Percentiles rank a stretch among this genome's conserved stretches.
Evolutionary conservation across 2,329 filamentous ascomycete genomes (phyloP).

Genomic region (Nigrospora oryzae): DNA sequence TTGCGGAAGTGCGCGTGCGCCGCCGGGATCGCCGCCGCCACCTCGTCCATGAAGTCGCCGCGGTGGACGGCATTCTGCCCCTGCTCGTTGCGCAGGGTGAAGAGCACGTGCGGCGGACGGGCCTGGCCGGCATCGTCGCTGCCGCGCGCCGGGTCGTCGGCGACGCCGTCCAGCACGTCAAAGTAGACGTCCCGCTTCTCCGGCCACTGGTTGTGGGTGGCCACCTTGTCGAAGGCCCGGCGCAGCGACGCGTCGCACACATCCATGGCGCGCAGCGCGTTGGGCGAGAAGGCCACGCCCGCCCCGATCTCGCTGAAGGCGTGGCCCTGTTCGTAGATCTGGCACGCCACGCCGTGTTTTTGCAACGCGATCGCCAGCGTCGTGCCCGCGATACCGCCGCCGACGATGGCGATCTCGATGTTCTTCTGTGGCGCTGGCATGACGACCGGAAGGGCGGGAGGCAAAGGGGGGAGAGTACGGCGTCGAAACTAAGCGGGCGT

Average conservation of each 20-base stretch:
- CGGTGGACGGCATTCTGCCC: conserved; percentile 9
- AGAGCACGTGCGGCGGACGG: not conserved
- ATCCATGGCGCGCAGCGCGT: conserved; percentile 3
- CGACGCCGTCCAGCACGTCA: conserved; percentile 5
- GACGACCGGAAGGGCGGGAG: no score
- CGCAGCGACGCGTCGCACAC: conserved; percentile 1
- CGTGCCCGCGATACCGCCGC: conserved; percentile 5
- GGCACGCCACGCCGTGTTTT: not conserved
- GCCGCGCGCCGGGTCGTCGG: not conserved
- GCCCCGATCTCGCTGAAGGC: conserved; percentile 4
- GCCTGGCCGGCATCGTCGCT: no score
- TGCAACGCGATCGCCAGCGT: conserved; percentile 2
- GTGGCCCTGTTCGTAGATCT: conserved; percentile 5
- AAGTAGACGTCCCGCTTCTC: conserved; percentile 4
- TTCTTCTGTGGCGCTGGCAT: not conserved
- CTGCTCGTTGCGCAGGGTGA: conserved; percentile 1
- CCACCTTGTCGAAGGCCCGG: conserved; percentile 2
- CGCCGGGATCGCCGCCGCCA: conserved; percentile 13
- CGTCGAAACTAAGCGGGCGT: no score
- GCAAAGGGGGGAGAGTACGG: no score
- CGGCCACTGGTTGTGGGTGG: conserved; percentile 4
- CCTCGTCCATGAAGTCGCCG: conserved; percentile 15
- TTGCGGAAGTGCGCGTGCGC: conserved; percentile 16
- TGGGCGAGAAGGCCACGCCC: conserved; percentile 4
- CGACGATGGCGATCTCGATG: conserved; percentile 4